Conservation (phyloP, 2,329 filamentous ascomycete species). For the Talaromyces islandicus region DNA sequence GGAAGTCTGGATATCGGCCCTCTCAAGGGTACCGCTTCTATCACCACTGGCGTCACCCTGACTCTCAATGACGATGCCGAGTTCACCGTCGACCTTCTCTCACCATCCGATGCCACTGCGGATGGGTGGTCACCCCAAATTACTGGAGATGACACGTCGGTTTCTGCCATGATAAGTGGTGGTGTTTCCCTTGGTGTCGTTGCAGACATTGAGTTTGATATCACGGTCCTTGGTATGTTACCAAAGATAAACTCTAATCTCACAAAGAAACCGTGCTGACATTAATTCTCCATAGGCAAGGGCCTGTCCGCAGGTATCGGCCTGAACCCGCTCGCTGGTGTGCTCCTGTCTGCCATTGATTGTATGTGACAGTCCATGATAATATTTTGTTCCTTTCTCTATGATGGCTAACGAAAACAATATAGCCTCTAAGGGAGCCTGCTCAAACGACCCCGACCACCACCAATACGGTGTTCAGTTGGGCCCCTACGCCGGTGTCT, state of each 20-base stretch:
- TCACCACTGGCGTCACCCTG: slow-evolving; percentile 15
- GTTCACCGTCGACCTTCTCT: slow-evolving; percentile 16
- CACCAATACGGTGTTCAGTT: slow-evolving; percentile 5
- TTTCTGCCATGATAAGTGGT: slow-evolving; percentile 1
- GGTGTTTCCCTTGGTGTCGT: slow-evolving; percentile 4
- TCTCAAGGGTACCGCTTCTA: slow-evolving; percentile 15
- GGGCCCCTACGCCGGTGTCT: slow-evolving; percentile 4
- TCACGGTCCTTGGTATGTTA: slow-evolving; percentile 2
- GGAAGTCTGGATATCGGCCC: slow-evolving; percentile 14
- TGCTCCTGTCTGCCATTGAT: slow-evolving; percentile 3
- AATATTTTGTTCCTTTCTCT: neutral
- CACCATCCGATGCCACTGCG: neutral
- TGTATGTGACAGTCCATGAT: neutral
- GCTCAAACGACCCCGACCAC: slow-evolving; percentile 2
- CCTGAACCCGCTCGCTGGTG: slow-evolving; percentile 2
- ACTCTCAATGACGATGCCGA: slow-evolving; percentile 15
- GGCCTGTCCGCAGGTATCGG: slow-evolving; percentile 7
- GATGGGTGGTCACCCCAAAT: slow-evolving; percentile 1
- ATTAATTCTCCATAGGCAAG: neutral
- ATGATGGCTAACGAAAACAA: slow-evolving; percentile 1
- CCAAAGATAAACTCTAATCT: too few species aligned
- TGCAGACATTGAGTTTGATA: slow-evolving; percentile 6
- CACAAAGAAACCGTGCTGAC: neutral
- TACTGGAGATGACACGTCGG: neutral
- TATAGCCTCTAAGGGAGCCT: slow-evolving; percentile 2